Evolutionary conservation across 2,329 filamentous ascomycete species (phyloP), one percentile per base, ranked within the genome.

Genomic region (Clonostachys rosea): DNA sequence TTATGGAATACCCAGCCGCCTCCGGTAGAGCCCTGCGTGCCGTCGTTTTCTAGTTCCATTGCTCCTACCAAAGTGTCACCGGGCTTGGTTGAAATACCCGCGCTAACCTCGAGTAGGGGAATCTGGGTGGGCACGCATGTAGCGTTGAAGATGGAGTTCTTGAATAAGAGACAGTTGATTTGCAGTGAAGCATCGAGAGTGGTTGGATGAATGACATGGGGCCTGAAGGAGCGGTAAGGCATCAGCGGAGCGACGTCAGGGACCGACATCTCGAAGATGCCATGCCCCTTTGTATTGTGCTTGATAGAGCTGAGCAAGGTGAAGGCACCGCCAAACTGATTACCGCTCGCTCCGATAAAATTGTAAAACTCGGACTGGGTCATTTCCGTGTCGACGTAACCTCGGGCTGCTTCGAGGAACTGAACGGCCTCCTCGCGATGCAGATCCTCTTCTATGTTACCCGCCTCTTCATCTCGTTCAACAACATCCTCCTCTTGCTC

Each of bases 191-290:
- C 48, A 17, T 53, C 50, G 6, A 52, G 46, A 13, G 46, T 49
- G 2, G 50, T 49, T 10, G 52, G 50, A 24, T 52, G 50, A 14
- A 50, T 45, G 45, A 47, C 40, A 43, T 54, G 50, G 8, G 45
- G 46, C 24, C 50, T 48, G n/a, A 52, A 43, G 30, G 47, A 43
- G 9, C 33, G 30, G 5, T 42, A 42, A 6, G 52, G 52, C 52
- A 53, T 52, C 11, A 16, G 46, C 2, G 34, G 35, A 16, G 43
- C 47, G n/a, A 53, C 45, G 44, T 53, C 50, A 12, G 48, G 48
- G 30, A 53, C 42, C 9, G 24, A 24, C 24, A 24, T 24, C 24
- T 24, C 24, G 24, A 24, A 24, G 24, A 24, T 24, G 24, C 24
- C 24, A 9, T 24, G 8, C 24, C 24, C 24, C 24, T 24, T 9